These are phyloP conservation scores for Plasmodium sp. DNA, from an alignment of 169 alveolate genomes.

Conservation along the genomic window DNA sequence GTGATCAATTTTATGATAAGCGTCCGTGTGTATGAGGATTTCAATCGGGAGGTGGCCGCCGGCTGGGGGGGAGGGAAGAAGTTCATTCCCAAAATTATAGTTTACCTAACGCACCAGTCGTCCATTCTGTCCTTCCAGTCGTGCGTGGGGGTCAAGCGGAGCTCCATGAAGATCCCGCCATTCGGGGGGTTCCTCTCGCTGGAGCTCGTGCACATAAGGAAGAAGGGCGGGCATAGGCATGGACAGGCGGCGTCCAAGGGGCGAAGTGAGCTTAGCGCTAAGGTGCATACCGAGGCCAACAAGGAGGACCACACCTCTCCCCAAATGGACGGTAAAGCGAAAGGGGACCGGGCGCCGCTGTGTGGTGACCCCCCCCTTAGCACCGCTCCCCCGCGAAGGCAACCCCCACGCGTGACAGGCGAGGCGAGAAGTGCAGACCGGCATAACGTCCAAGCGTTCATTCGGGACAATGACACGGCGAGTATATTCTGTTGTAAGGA, in stretches of 20 bases:
- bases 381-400: background rate
- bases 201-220: slow-evolving; percentile 47
- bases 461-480: background rate
- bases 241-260: background rate
- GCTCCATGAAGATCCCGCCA: slow-evolving; percentile 57
- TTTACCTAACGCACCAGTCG: slow-evolving; percentile 63
- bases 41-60: background rate
- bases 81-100: slow-evolving; percentile 35
- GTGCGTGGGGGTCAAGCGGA: slow-evolving; percentile 38
- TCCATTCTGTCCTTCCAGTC: slow-evolving; percentile 65
- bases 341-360: background rate
- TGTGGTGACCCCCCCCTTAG: background rate
- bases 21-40: slow-evolving; percentile 28
- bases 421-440: background rate
- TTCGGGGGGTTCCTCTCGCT: slow-evolving; percentile 57
- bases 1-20: slow-evolving; percentile 50
- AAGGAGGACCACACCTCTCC: background rate
- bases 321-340: background rate
- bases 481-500: slow-evolving; percentile 61
- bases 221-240: background rate
- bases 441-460: background rate
- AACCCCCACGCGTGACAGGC: background rate
- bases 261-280: background rate
- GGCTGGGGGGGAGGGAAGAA: background rate
- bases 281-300: too few species aligned